Base-by-base conservation (phyloP, 1,284 basidiomycete species). In the Malassezia equina region DNA sequence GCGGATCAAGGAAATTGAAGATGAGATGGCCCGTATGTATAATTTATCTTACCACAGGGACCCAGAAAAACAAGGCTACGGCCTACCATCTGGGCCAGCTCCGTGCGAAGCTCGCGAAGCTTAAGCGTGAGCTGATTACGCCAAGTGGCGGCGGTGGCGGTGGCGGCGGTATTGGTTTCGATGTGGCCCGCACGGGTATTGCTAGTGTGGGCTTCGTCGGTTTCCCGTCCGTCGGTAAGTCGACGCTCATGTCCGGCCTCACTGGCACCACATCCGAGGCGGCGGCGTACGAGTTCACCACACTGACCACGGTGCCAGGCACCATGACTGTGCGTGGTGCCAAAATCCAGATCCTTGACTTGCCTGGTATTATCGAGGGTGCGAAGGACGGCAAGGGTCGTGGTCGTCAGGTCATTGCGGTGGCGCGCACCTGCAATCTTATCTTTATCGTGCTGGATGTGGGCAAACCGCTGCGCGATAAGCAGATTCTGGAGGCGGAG, bases 401-500 rank as follows among this genome's bases (percentile, higher is more conserved):
- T 80, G 94, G 94, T 81, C 83, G 88, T 67, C 94, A 99, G 81
- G 93, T 83, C 57, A 82, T 83, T 73, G 90, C 91, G 60, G 91
- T 96, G 61, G 90, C 91, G 19, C 83, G 93, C 61, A 96, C 94
- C 43, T 98, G 94, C 76, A 91, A 98, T 76, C 83, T 98, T 45
- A 96, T 99, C 64, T 98, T 96, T 76, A 96, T 99, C 74, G 87
- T 98, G 27, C 82, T 99, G 36, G 94, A 99, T 71, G 94, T 98
- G 12, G 82, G 94, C 36, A 99, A 98, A 78, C 94, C 94, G 11
- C 81, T 98, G 23, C 60, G 85, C 40, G 93, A 99, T 79, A 90
- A 98, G 72, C 85, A 83, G 52, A 79, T 94, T 68, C 88, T 98
- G 59, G 89, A 94, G 76, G 75, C 80, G 41, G 93, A 98, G 76